A percentile compares a stretch with the other conserved stretches of the same genome.
Conservation (phyloP, 176 grass and related monocot genomes). For the Tuctoria greenei region DNA sequence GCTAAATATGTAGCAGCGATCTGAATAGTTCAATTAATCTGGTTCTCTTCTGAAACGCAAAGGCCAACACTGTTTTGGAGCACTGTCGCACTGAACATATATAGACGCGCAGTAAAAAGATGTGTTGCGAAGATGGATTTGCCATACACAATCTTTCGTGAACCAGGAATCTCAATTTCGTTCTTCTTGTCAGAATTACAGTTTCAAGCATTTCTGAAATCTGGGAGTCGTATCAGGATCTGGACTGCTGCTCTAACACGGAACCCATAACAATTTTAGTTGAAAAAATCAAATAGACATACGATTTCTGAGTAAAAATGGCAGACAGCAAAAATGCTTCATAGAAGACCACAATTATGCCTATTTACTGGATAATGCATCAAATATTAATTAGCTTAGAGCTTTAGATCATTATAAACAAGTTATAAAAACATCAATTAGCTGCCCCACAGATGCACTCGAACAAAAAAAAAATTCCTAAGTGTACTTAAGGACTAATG, state of each 20-base stretch:
- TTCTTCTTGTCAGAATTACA: not conserved
- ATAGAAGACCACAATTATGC: not conserved
- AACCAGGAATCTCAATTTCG: too few species aligned
- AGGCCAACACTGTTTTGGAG: not conserved
- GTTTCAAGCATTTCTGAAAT: not conserved
- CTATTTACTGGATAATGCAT: not conserved
- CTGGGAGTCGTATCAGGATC: not conserved
- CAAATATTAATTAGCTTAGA: slow-evolving; percentile 20
- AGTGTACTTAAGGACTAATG: slow-evolving; percentile 10
- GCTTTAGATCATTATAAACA: not conserved
- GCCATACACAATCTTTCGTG: too few species aligned
- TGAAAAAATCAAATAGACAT: not conserved
- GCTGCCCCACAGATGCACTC: not conserved
- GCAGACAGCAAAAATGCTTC: not conserved
- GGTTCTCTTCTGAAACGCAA: not conserved
- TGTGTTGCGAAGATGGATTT: not conserved
- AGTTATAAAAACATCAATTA: not conserved
- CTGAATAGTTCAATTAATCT: not conserved
- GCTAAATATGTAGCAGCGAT: not conserved
- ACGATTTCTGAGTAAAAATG: not conserved
- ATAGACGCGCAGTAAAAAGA: not conserved
- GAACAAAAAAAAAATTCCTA: not conserved
- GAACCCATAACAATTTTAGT: not conserved
- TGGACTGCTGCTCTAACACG: too few species aligned
- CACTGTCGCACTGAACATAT: too few species aligned